Percentiles rank a stretch among this genome's conserved stretches.
Conservation (phyloP, 139 green algal genomes). For the Chlamydomonas schloesseri region DNA sequence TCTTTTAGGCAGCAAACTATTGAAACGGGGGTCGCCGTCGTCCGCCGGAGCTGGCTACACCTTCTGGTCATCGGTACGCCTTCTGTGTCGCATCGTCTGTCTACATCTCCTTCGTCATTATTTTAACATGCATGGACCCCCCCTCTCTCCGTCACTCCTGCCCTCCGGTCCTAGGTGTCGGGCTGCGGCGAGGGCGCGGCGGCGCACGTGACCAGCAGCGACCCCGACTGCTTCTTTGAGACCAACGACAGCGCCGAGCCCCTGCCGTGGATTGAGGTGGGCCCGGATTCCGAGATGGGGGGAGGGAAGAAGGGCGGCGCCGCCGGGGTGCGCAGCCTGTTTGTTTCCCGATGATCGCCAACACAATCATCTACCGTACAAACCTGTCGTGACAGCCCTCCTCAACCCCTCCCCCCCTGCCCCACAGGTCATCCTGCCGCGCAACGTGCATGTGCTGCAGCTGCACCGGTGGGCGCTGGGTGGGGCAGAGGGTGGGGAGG, state of each 20-base stretch:
- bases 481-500: no score
- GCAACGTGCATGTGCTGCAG: conserved; percentile 35
- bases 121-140: no score
- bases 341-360: no score
- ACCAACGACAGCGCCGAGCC: conserved; percentile 24
- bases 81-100: no score
- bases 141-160: neutral
- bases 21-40: no score
- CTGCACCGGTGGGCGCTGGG: neutral
- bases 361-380: no score
- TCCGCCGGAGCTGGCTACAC: no score
- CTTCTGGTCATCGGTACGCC: no score
- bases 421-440: conserved; percentile 26
- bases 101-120: no score
- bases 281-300: neutral
- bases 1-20: no score
- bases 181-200: conserved; percentile 46
- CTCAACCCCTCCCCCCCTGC: neutral
- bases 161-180: conserved; percentile 11
- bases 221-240: conserved; percentile 51
- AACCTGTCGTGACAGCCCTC: no score
- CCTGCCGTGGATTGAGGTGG: conserved; percentile 37
- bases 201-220: conserved; percentile 16
- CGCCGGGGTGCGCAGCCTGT: no score
- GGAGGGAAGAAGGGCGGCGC: neutral